Base-by-base conservation (phyloP, 225 moss, liverwort and hornwort species). In the Neckera pumila region DNA sequence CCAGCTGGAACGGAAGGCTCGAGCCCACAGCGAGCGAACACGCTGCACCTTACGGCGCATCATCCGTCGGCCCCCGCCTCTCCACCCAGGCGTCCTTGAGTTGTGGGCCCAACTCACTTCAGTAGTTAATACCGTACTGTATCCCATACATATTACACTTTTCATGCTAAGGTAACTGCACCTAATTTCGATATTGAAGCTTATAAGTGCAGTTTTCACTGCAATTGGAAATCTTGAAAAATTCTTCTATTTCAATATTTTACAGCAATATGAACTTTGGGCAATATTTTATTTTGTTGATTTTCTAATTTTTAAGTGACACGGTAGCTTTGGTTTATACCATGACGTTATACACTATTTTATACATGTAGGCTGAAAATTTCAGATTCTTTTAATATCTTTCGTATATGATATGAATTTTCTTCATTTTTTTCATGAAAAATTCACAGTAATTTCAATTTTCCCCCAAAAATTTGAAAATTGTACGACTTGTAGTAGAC, bases 291-390 rank as follows among this genome's bases (percentile, higher is more conserved):
- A n/a, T n/a, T 67, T 22, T 67, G 12, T n/a, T 67, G 12, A n/a
- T 34, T n/a, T n/a, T 67, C 3, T n/a, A n/a, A 22, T 67, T 67
- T n/a, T 7, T 7, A 21, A 67, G 12, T n/a, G n/a, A 21, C 12
- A 67, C 0, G 1, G 0, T n/a, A 67, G 6, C n/a, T n/a, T 22
- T n/a, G 21, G 7, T n/a, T n/a, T 21, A 67, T 4, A n/a, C 22
- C 11, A 67, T n/a, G 7, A n/a, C 22, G 12, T n/a, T n/a, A 6
- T 12, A 12, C 0, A 67, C 10, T 64, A 18, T 19, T 65, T 3
- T 36, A 47, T 20, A 64, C 34, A 64, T 64, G 3, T 33, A 17
- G 6, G 34, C 3, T 36, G 19, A 5, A 64, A 65, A 36, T 36
- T 36, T 65, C 7, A 67, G 1, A n/a, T 67, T 67, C n/a, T 67